These are phyloP conservation scores for Geotrichum histeridarum DNA, from an alignment of 1,139 yeast genomes.

Conservation along the genomic window DNA sequence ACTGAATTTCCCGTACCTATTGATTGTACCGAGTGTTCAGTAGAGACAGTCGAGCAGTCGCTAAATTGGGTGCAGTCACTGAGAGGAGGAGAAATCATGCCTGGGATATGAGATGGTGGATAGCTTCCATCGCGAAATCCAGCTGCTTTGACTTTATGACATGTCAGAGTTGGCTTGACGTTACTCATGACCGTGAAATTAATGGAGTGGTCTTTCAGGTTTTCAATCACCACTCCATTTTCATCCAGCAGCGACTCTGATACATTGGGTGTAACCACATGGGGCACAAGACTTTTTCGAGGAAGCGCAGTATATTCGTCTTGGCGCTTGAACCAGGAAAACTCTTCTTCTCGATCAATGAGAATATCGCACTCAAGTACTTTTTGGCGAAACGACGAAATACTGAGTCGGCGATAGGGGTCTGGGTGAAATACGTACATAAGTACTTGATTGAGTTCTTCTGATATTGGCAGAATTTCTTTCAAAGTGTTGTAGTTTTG, in stretches of 20 bases:
- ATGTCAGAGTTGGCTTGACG: neutral
- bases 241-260: neutral
- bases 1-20: no score
- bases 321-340: conserved; percentile 11
- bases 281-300: neutral
- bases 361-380: conserved; percentile 1
- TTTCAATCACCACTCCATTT: conserved; percentile 1
- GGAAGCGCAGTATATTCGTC: neutral
- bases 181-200: neutral
- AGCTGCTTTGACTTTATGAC: neutral
- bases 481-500: conserved; percentile 3
- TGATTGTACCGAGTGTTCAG: neutral
- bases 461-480: conserved; percentile 13
- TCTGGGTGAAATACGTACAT: conserved; percentile 17
- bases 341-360: conserved; percentile 2
- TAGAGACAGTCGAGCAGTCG: conserved; percentile 14
- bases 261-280: neutral
- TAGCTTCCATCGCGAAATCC: neutral
- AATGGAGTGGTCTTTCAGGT: conserved; percentile 1
- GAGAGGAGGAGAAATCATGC: conserved; percentile 11
- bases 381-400: conserved; percentile 5
- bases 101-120: neutral
- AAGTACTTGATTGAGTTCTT: conserved; percentile 10
- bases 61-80: conserved; percentile 12
- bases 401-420: conserved; percentile 13